phyloP scores from a whole-genome alignment of 106 monocot genomes.

The Cymbidium sinense region DNA sequence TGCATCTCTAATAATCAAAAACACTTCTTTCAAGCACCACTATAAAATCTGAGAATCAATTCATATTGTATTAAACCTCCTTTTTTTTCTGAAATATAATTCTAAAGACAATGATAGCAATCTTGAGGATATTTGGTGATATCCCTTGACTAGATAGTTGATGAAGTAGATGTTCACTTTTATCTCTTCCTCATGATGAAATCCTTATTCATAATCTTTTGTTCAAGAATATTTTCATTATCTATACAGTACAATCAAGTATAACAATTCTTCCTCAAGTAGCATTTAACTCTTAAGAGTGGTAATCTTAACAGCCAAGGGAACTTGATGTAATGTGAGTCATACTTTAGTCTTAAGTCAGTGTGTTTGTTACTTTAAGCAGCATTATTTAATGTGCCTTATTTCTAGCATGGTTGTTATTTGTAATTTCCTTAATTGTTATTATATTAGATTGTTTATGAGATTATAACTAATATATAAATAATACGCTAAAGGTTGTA shows the following conservation, averaged over 20 bases:
- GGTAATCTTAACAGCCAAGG: background rate
- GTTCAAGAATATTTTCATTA: background rate
- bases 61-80: background rate
- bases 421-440: background rate
- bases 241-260: background rate
- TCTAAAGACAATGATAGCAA: background rate
- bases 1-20: background rate
- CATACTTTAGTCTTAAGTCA: background rate
- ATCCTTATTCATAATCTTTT: background rate
- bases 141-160: background rate
- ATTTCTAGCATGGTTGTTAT: background rate
- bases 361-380: background rate
- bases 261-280: background rate
- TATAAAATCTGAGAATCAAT: background rate
- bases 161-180: background rate
- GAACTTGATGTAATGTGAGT: background rate
- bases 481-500: background rate
- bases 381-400: background rate
- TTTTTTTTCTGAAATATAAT: background rate
- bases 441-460: background rate
- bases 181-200: background rate
- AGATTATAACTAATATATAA: background rate
- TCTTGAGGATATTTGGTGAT: background rate
- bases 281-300: background rate
- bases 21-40: background rate